Base-by-base conservation (phyloP, 371 early-diverging fungal species). In the Mortierella sp. region DNA sequence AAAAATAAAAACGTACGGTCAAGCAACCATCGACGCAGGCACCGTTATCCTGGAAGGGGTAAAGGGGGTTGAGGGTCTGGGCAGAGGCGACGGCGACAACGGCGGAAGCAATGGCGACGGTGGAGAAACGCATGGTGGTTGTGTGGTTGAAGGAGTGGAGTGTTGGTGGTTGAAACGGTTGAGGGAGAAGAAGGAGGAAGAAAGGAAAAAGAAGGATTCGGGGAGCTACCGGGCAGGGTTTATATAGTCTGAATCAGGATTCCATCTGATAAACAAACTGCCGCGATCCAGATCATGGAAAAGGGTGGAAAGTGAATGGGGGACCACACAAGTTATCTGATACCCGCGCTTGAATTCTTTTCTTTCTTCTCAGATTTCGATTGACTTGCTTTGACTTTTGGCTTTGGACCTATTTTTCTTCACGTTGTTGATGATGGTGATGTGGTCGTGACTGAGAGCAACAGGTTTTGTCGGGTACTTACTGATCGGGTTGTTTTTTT, bases 21-120 rank as follows among this genome's bases (percentile, higher is more conserved):
- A 74, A 51, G 75, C 80, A 75, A 18, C 11, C 46, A 14, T 71
- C 51, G 32, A 80, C 16, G 29, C 80, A 75, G 8, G 54, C 1
- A 65, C 76, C 76, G 29, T 75, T 43, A 55, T 76, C 56, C 72
- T 65, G 35, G 80, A 79, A 75, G 65, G 75, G 75, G 41, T 71
- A 71, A 24, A 54, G n/a, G 11, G 68, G 68, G 68, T 68, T 21
- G 43, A 68, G 11, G 41, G 16, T 46, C 56, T 58, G 60, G 71
- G 79, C 79, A 27, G 46, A 54, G 75, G 71, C 75, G 44, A 58
- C 71, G 21, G 71, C 80, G 18, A 72, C 76, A 32, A 65, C 48
- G 65, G 72, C 56, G 46, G 72, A 76, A 51, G 65, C 63, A n/a
- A 72, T 21, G 72, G 76, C 72, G 55, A 75, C 60, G 27, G 27